Percentiles rank a stretch among this genome's conserved stretches.
Evolutionary conservation across 352 stramenopile species (phyloP).

Genomic region (Phytophthora melonis): DNA sequence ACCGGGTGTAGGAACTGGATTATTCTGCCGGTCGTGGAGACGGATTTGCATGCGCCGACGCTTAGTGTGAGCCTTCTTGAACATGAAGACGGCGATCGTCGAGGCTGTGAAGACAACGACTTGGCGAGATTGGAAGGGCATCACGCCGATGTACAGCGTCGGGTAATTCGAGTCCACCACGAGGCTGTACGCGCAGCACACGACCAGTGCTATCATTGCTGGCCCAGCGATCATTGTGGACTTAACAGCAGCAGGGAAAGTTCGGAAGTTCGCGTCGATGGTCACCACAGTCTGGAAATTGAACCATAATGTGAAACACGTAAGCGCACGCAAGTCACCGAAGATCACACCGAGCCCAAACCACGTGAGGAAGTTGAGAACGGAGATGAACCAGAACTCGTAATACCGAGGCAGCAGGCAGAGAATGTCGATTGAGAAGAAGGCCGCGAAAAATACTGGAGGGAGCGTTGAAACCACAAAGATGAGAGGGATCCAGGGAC

Average conservation of each 20-base stretch:
- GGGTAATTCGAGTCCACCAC: constrained; percentile 19
- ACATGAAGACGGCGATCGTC: constrained; percentile 36
- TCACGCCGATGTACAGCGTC: background rate
- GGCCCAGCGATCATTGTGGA: constrained; percentile 23
- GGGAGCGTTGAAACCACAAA: constrained; percentile 1
- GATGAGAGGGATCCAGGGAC: background rate
- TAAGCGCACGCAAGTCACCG: constrained; percentile 18
- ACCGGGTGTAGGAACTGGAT: background rate
- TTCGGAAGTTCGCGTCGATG: constrained; percentile 40
- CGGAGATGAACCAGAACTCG: constrained; percentile 40
- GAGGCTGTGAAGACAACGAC: constrained; percentile 31
- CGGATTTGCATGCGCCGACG: constrained; percentile 3
- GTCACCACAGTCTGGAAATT: constrained; percentile 22
- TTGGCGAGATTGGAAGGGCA: constrained; percentile 21
- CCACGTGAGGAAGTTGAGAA: constrained; percentile 32
- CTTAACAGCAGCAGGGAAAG: constrained; percentile 15
- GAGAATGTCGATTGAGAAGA: constrained; percentile 34
- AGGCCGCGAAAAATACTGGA: constrained; percentile 9
- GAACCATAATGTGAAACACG: constrained; percentile 20
- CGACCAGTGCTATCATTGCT: constrained; percentile 20
- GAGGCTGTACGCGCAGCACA: constrained; percentile 24
- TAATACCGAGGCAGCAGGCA: constrained; percentile 19
- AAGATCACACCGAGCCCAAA: constrained; percentile 26
- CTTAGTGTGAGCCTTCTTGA: constrained; percentile 27
- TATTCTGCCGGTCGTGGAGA: constrained; percentile 1